Base-by-base conservation (phyloP, 2,329 filamentous ascomycete genomes). In the Aureobasidium subglaciale region DNA sequence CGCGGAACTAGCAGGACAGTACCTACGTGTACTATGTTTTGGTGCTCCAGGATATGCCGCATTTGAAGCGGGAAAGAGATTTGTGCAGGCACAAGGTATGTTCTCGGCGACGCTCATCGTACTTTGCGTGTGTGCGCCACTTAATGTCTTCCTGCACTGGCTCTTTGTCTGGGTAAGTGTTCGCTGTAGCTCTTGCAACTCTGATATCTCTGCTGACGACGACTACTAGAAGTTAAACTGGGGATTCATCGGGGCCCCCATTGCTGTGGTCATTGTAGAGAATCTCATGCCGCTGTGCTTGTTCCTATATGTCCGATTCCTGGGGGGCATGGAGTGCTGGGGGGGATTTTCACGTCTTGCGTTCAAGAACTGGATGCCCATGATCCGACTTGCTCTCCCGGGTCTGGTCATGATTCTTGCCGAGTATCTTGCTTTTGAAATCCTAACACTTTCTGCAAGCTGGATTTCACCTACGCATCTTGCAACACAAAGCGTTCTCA, bases 361-460 rank as follows among this genome's bases (percentile, higher is more conserved):
- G 1, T 75, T 89, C 42, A 73, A 75, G 38, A 91, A 91, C 66
- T 92, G 88, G 88, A 76, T 76, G 1, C 85, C 85, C 6, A 95
- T 95, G 91, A 82, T 96, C 64, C 82, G 83, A 54, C 84, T 96
- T 35, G 90, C 91, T 1, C 74, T 96, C 15, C 90, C 91, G 0
- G 91, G 91, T 1, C 84, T 96, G 68, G 75, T 95, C 63, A 96
- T 96, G 90, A 86, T 96, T 2, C 86, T 93, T 68, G 90, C 91
- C 5, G 91, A 96, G 69, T 93, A 87, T 72, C 79, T 96, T 6
- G 90, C 91, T 6, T 96, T 96, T 67, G 92, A 96, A 70, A 83
- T 95, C 48, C 76, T 96, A 59, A 95, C 90, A 0, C 77, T 96
- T n/a, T 83, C 84, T 10, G 81, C 88, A 0, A 88, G 85, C 53